Conservation (phyloP, 257 asterid species). For the Buddleja alternifolia region DNA sequence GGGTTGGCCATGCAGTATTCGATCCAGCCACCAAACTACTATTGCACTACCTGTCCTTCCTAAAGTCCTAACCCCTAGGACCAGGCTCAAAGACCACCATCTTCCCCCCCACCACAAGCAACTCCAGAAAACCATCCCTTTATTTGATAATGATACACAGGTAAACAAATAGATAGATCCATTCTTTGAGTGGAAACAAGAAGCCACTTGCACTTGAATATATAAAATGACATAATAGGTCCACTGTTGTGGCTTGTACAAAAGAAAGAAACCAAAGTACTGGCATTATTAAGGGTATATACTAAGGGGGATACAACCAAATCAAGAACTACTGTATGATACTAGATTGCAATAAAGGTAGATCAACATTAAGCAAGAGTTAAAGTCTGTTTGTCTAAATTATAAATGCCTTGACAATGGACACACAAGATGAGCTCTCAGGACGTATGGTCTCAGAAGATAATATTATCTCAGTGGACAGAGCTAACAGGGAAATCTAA, state of each 20-base stretch:
- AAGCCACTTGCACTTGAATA: not conserved
- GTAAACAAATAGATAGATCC: not conserved
- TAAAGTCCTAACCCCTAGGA: too few relatives aligned
- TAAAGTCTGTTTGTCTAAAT: too few relatives aligned
- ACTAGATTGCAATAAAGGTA: not conserved
- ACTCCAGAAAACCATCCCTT: not conserved
- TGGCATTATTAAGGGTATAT: not conserved
- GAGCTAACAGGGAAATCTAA: not conserved
- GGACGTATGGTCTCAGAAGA: not conserved
- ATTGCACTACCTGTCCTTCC: too few relatives aligned
- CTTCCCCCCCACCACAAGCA: not conserved
- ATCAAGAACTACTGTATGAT: not conserved
- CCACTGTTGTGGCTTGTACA: not conserved
- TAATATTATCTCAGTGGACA: not conserved
- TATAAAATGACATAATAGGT: not conserved
- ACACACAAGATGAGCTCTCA: too few relatives aligned
- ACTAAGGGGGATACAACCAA: not conserved
- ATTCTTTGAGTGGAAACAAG: not conserved
- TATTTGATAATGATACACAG: not conserved
- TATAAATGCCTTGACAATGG: too few relatives aligned
- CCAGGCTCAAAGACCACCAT: too few relatives aligned
- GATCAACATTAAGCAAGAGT: not conserved
- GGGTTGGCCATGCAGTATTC: slow-evolving; percentile 7
- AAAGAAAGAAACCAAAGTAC: not conserved
- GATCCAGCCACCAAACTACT: not conserved